Percentiles rank a stretch among this genome's conserved stretches.
Evolutionary conservation across 1,139 yeast species (phyloP).

Genomic region (Debaryomyces fabryi): DNA sequence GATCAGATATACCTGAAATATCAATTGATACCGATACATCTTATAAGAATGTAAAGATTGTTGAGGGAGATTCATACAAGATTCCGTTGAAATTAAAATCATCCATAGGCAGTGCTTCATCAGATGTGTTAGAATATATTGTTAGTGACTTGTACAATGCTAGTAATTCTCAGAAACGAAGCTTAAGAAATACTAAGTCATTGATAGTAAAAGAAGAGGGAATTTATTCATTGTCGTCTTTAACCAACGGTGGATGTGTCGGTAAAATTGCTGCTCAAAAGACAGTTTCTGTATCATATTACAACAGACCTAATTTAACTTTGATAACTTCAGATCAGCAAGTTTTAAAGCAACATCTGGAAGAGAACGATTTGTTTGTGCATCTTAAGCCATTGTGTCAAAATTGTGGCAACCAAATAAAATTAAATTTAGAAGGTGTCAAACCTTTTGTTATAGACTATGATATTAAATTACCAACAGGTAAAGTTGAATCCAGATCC

Average conservation of each 20-base stretch:
- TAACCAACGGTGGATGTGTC: slow-evolving; percentile 67
- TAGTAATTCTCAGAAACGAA: slow-evolving; percentile 26
- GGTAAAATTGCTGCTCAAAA: slow-evolving; percentile 53
- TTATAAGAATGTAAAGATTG: slow-evolving; percentile 39
- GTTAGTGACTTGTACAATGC: slow-evolving; percentile 22
- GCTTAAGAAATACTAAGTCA: slow-evolving; percentile 34
- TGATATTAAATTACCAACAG: slow-evolving; percentile 63
- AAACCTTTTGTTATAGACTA: slow-evolving; percentile 78
- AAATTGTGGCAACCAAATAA: slow-evolving; percentile 27
- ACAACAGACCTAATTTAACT: slow-evolving; percentile 57
- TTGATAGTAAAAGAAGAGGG: slow-evolving; percentile 62
- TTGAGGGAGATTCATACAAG: slow-evolving; percentile 61
- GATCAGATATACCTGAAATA: slow-evolving; percentile 62
- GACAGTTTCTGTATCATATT: slow-evolving; percentile 48
- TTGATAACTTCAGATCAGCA: slow-evolving; percentile 22
- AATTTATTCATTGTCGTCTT: slow-evolving; percentile 57
- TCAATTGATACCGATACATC: slow-evolving; percentile 23
- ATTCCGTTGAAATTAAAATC: slow-evolving; percentile 57
- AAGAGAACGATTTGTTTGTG: slow-evolving; percentile 15
- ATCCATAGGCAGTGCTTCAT: slow-evolving; percentile 26
- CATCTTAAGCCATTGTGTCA: slow-evolving; percentile 40
- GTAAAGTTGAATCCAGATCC: slow-evolving; percentile 39
- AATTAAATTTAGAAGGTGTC: slow-evolving; percentile 50
- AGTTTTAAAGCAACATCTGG: slow-evolving; percentile 24
- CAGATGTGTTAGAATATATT: slow-evolving; percentile 32